Base-by-base conservation (phyloP, 345 rosid genomes). In the Lenwebbia sp. region DNA sequence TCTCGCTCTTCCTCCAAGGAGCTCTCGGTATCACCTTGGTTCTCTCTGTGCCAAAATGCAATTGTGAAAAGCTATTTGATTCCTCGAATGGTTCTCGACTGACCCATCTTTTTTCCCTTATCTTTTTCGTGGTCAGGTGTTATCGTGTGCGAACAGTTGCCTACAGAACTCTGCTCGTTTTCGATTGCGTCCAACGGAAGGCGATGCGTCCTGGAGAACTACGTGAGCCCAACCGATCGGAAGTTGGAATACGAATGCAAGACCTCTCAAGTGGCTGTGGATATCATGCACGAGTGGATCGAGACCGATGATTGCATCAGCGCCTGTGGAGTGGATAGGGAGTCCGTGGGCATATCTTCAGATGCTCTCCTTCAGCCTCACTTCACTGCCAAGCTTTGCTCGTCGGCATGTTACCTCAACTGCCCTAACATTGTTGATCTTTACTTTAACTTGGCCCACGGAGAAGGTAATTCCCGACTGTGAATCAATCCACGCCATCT, bases 391-490 rank as follows among this genome's bases (percentile, higher is more conserved):
- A 94, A 93, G 91, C 98, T 97, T 83, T 97, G 99, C 91, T 94
- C 99, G 5, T 88, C 94, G 2, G 89, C 88, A 82, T 96, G 98
- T 65, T 93, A 92, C 89, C 87, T 88, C 40, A 90, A 88, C 49
- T 96, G 99, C 88, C 95, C 98, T 90, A 97, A 96, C 94, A 96
- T 94, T 82, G 91, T 96, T 56, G 98, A 97, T 82, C 99, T 97
- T 40, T 96, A 94, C 94, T 96, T 93, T 93, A 97, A 97, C 78
- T 89, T 97, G 85, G 99, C 98, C 33, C 95, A 95, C 85, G 99
- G 98, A 13, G 99, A 97, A 96, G 99, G 99, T 96, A 92, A 83
- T 2, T 26, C 33, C 78, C 13, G 7, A 70, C 52, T 30, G 56
- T 40, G 26, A 49, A 33, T 84, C 40, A 6, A 40, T 22, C 23